Base-by-base conservation (phyloP, 495 filamentous ascomycete genomes). In the Aspergillus campestris region DNA sequence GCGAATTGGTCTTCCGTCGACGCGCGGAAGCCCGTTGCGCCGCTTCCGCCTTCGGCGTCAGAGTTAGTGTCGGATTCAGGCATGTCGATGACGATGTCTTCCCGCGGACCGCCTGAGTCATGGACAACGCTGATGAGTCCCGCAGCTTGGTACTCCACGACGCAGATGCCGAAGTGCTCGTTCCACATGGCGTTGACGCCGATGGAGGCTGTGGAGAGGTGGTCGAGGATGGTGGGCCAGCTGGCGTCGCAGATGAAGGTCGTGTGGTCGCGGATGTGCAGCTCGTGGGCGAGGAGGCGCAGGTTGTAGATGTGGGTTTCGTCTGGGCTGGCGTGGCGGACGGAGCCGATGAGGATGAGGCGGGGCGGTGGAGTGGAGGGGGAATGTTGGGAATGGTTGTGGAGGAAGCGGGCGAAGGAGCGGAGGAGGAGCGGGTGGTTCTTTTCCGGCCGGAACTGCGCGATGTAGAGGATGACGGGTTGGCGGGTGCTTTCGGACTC, bases 111-210 rank as follows among this genome's bases (percentile, higher is more conserved):
- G 7, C 94, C 92, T 12, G 82, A 87, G 58, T 95, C 76, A 55
- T 97, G 89, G 5, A 96, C 94, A 0, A 98, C 89, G 33, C 80
- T 78, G 42, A 98, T 85, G 31, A 98, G 68, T 0, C 92, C 92
- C 0, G 92, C 94, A 7, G 92, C 92, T 63, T 95, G 92, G 58
- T 98, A 98, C 68, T 98, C 92, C 6, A 98, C 92, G 12, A 97
- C 90, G 5, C 92, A 92, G 50, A 98, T 98, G 12, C 92, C 94
- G 58, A 97, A 98, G 65, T 98, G 92, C 67, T 98, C 92, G 58
- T 95, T 97, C 92, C 94, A 98, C 92, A 98, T 98, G 44, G 82
- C 89, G 56, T 98, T 98, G 3, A 92, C 87, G 31, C 92, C 92
- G 18, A 97, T 73, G 42, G 79, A 89, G 29, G 82, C 76, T 14